Base-by-base conservation (phyloP, 768 basidiomycete species). In the Asterophora lycoperdoides region DNA sequence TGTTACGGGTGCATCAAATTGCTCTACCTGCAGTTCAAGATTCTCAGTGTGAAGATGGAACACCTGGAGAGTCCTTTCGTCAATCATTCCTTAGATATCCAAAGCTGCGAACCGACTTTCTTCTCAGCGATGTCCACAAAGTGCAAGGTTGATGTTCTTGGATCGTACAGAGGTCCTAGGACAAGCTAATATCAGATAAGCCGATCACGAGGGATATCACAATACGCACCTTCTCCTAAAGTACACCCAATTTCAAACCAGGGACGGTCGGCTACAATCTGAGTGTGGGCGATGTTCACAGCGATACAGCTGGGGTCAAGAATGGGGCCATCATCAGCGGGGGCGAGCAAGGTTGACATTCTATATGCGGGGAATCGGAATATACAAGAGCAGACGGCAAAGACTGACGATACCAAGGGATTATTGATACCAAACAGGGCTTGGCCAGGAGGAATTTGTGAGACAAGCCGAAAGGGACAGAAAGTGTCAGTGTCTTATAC, bases 61-160 rank as follows among this genome's bases (percentile, higher is more conserved):
- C 46, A 83, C 75, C 81, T 83, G 55, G 28, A 26, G 34, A 6
- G 15, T 37, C 5, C 29, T 19, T 26, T 10, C 19, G 33, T 23
- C 14, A 35, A 43, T 35, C 36, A 23, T 38, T 34, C 6, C 43
- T 42, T 15, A 15, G 29, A 36, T 19, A 15, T 26, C 15, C n/a
- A 32, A 28, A 38, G 46, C 33, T 41, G 41, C 55, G 45, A 53
- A 78, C 81, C 70, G 53, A 78, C 81, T 69, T 78, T 80, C 50
- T 71, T 68, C 53, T 76, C 73, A 29, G 67, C 62, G 41, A 86
- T 86, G 58, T 87, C 84, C 39, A 86, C 80, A 61, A 88, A 86
- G 64, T 86, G 84, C 32, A 86, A 60, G 19, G 68, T 72, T 8
- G 69, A 70, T 1, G 77, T 78, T 38, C 54, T 57, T 10, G 75